Conservation (phyloP, 2,329 filamentous ascomycete species). For the Epicoccum nigrum region DNA sequence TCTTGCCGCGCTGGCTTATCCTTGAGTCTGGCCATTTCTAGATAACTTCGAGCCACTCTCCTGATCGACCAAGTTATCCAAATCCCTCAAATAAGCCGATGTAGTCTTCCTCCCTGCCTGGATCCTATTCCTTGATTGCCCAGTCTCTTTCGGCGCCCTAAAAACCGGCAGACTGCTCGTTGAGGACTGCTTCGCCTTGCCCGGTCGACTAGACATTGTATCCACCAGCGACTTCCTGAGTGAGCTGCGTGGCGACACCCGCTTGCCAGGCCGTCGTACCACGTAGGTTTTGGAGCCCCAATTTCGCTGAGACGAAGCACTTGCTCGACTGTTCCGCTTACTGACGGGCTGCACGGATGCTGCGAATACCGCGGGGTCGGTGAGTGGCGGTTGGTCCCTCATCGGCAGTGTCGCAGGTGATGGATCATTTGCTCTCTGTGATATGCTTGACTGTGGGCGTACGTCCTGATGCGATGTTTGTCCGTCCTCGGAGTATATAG, state of each 20-base stretch:
- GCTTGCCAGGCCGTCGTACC: not conserved
- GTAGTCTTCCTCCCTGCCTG: conserved; percentile 1
- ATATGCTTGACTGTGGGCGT: not conserved
- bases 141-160: not conserved
- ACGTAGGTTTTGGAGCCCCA: not conserved
- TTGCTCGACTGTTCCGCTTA: not conserved
- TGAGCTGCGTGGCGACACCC: not conserved
- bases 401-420: not conserved
- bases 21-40: not conserved
- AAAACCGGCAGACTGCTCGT: not conserved
- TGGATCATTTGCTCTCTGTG: not conserved
- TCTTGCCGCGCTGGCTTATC: too few species aligned
- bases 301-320: not conserved
- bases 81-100: conserved; percentile 35
- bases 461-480: not conserved
- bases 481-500: conserved; percentile 23
- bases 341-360: not conserved
- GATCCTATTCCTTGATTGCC: too few species aligned
- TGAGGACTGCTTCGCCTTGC: not conserved
- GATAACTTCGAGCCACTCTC: not conserved
- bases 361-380: not conserved
- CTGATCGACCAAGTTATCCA: conserved; percentile 36
- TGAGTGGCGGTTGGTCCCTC: not conserved
- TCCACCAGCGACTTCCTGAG: not conserved
- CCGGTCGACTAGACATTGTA: not conserved